Evolutionary conservation across 768 basidiomycete genomes (phyloP), one percentile per base, ranked within the genome.

Genomic region (Hypsizygus marmoreus): DNA sequence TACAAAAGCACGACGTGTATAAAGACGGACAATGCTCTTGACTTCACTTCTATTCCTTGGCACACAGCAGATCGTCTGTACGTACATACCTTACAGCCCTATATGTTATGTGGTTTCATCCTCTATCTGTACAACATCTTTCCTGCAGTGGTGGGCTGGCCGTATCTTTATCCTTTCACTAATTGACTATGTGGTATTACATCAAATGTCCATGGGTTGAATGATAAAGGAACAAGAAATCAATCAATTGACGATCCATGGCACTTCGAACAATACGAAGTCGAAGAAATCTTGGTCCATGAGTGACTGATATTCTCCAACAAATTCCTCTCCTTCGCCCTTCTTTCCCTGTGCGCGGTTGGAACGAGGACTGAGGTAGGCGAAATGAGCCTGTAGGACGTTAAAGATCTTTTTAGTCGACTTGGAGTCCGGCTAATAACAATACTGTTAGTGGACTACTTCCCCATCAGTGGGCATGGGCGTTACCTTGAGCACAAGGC

Each of bases 201-300:
- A 62, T 60, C 57, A 49, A 47, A 46, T 47, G 50, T 45, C 45
- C 45, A 38, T 45, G 43, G 49, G 49, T 40, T 33, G 38, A 54
- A 53, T 33, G 53, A 40, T 29, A 39, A 23, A 37, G 9, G 37
- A 37, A 53, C 45, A 47, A 53, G 23, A 48, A 40, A 41, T 51
- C 38, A 53, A 61, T 73, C 73, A 86, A 56, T 80, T 76, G 29
- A 86, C 70, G 55, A 97, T 88, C 88, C 89, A 93, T 24, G 91
- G 92, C 42, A 99, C 80, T 65, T 97, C 95, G 62, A 86, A 95
- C 60, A 95, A 62, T 17, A 97, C 91, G 59, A 97, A 99, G 67
- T 95, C 92, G 63, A 88, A 93, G 63, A 88, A 90, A 65, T 99
- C 95, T 64, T 95, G 89, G 61, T 99, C 97, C 76, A 99, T 80